A percentile compares a stretch with the other conserved stretches of the same genome.
These are phyloP conservation scores for Talaromyces sp. DNA, from an alignment of 2,329 filamentous ascomycete genomes.

Conservation along the genomic window DNA sequence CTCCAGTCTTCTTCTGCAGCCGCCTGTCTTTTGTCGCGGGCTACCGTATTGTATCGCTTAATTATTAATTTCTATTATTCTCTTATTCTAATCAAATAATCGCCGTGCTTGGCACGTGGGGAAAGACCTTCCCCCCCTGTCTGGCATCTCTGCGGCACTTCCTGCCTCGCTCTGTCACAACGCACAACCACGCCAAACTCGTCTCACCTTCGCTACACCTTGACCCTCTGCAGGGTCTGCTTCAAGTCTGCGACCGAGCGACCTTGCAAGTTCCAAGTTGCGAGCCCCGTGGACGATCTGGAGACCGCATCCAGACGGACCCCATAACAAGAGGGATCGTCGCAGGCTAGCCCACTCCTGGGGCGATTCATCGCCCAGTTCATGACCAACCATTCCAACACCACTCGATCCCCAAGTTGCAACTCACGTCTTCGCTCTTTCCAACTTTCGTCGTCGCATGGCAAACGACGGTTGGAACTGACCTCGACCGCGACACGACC, in stretches of 20 bases:
- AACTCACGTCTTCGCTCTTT: not conserved
- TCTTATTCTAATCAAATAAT: not conserved
- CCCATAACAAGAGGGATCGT: slow-evolving; percentile 6
- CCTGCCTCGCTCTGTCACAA: not conserved
- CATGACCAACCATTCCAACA: not conserved
- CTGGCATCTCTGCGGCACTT: not conserved
- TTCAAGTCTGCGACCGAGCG: not conserved
- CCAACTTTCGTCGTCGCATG: not conserved
- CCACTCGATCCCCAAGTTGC: not conserved
- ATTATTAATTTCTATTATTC: not conserved
- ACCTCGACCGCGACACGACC: slow-evolving; percentile 4
- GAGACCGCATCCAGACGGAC: not conserved
- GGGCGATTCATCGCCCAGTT: not conserved
- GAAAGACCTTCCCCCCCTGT: not conserved
- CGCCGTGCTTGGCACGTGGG: not conserved
- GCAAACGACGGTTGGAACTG: slow-evolving; percentile 5
- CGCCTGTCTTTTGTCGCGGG: not conserved
- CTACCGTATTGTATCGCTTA: not conserved
- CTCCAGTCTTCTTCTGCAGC: not conserved
- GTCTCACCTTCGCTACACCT: not conserved
- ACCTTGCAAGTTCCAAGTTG: too few species aligned
- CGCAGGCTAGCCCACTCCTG: slow-evolving; percentile 7
- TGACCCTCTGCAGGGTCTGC: too few species aligned
- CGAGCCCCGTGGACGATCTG: not conserved
- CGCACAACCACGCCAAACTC: not conserved